A percentile compares a stretch with the other conserved stretches of the same genome.
phyloP scores from a whole-genome alignment of 1,139 yeast species.

The Taphrina wiesneri region DNA sequence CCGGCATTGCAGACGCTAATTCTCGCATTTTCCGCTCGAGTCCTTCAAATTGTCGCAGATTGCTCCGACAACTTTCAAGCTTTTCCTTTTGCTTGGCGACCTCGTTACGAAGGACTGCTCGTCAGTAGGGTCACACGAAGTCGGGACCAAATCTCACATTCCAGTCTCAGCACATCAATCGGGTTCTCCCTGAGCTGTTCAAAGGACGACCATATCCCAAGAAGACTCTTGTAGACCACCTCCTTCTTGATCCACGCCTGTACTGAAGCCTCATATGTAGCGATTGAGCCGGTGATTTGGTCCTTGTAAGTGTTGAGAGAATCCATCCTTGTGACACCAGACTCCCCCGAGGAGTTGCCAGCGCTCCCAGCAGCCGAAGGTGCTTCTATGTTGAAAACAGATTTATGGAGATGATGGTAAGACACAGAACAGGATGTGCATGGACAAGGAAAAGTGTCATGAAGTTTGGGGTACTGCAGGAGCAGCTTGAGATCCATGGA shows the following conservation, averaged over 20 bases:
- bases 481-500: not conserved
- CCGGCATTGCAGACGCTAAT: conserved; percentile 1
- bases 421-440: no score
- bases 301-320: conserved; percentile 7
- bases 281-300: not conserved
- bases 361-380: not conserved
- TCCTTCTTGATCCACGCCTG: not conserved
- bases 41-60: conserved; percentile 7
- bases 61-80: conserved; percentile 1
- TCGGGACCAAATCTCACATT: not conserved
- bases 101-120: conserved; percentile 12
- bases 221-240: not conserved
- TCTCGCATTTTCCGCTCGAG: conserved; percentile 22
- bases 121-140: not conserved
- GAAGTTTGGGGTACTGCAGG: not conserved
- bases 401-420: no score
- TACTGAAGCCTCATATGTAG: conserved; percentile 6
- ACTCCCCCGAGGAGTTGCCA: not conserved
- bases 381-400: no score
- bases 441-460: no score
- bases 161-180: conserved; percentile 17
- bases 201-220: conserved; percentile 10
- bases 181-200: conserved; percentile 16
- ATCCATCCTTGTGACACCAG: not conserved
- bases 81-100: conserved; percentile 1